These are phyloP conservation scores for Mycocentrospora acerina DNA, from an alignment of 2,329 filamentous ascomycete species.

Conservation along the genomic window DNA sequence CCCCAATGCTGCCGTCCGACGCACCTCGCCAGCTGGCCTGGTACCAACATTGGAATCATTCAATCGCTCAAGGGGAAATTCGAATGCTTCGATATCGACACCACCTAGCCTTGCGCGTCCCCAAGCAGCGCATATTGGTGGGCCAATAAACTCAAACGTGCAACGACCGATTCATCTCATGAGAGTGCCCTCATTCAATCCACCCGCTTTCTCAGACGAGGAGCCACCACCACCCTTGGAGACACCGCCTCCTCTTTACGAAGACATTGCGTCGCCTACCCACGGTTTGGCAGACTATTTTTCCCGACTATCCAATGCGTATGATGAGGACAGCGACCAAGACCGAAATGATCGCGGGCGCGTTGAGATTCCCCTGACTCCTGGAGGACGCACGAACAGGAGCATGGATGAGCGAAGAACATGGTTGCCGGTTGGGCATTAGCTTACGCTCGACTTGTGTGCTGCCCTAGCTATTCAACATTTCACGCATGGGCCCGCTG, in stretches of 20 bases:
- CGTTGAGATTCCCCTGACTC: conserved; percentile 63
- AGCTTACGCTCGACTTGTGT: not conserved
- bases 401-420: conserved; percentile 65
- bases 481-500: conserved; percentile 1
- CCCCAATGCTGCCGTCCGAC: conserved; percentile 61
- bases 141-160: conserved; percentile 49
- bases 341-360: conserved; percentile 44
- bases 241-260: conserved; percentile 85
- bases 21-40: conserved; percentile 51
- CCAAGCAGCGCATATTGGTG: conserved; percentile 48
- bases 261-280: conserved; percentile 72
- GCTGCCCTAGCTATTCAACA: no score
- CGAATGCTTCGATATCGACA: conserved; percentile 19
- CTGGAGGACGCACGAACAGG: conserved; percentile 61
- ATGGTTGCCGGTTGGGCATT: conserved; percentile 52
- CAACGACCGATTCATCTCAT: conserved; percentile 81
- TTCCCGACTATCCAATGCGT: conserved; percentile 67
- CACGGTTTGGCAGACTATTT: conserved; percentile 83
- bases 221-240: conserved; percentile 70
- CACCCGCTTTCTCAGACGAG: conserved; percentile 83
- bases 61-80: conserved; percentile 37
- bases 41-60: conserved; percentile 62
- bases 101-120: conserved; percentile 53
- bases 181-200: conserved; percentile 81
- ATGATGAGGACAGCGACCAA: conserved; percentile 61